These are phyloP conservation scores for Ascosphaera aggregata DNA, from an alignment of 2,329 filamentous ascomycete genomes.

Conservation along the genomic window DNA sequence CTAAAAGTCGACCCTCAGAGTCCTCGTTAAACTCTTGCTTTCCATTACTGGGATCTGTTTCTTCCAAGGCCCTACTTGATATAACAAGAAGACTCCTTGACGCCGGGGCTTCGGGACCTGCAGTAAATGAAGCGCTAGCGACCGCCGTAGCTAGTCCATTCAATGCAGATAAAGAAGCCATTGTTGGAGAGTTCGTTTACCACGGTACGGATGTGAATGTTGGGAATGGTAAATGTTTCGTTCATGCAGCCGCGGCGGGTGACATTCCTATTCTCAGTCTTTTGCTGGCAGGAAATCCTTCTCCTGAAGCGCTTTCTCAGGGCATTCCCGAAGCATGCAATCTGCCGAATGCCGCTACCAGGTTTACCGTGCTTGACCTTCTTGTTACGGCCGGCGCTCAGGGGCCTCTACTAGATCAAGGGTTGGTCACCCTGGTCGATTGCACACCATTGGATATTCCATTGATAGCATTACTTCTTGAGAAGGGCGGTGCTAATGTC, in stretches of 20 bases:
- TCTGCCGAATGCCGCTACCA: conserved; percentile 3
- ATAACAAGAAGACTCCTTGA: conserved; percentile 4
- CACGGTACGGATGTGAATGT: conserved; percentile 6
- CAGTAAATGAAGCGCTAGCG: conserved; percentile 3
- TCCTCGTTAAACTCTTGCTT: conserved; percentile 4
- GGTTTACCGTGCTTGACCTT: conserved; percentile 5
- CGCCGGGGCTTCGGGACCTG: conserved; percentile 6
- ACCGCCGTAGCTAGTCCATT: conserved; percentile 2
- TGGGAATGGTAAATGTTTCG: conserved; percentile 5
- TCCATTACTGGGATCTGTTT: conserved; percentile 2
- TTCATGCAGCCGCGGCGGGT: conserved; percentile 4
- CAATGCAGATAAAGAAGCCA: conserved; percentile 3
- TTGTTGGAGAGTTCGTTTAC: conserved; percentile 5
- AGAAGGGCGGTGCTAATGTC: conserved; percentile 6
- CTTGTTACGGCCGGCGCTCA: conserved; percentile 5
- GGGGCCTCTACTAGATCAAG: conserved; percentile 5
- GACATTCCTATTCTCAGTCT: conserved; percentile 5
- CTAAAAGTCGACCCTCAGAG: conserved; percentile 5
- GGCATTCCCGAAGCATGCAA: conserved; percentile 4
- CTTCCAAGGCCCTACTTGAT: conserved; percentile 2
- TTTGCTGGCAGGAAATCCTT: conserved; percentile 5
- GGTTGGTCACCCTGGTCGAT: conserved; percentile 4
- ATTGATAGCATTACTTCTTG: conserved; percentile 4
- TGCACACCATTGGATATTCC: conserved; percentile 5
- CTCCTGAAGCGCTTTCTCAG: conserved; percentile 4